A percentile compares a stretch with the other conserved stretches of the same genome.
phyloP scores from a whole-genome alignment of 768 basidiomycete species.

The Lepiota brunneoincarnata region DNA sequence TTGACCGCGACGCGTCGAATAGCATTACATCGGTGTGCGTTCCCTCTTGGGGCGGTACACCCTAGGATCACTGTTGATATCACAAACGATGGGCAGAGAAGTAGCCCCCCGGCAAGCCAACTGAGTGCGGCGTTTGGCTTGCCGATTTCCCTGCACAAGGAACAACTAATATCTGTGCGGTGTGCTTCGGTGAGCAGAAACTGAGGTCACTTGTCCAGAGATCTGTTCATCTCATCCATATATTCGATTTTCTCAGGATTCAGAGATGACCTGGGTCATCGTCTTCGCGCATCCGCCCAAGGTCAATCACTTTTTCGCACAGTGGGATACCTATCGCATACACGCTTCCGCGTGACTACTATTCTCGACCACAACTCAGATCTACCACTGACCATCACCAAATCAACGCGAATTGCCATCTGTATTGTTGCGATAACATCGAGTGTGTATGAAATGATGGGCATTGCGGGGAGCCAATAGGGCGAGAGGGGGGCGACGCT shows the following conservation, averaged over 20 bases:
- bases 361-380: too few species aligned
- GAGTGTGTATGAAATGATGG: too few species aligned
- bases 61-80: slow-evolving; percentile 60
- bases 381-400: too few species aligned
- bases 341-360: too few species aligned
- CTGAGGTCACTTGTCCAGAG: too few species aligned
- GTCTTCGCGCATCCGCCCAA: not conserved
- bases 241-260: slow-evolving; percentile 31
- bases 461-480: too few species aligned
- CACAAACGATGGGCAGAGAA: slow-evolving; percentile 58
- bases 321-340: slow-evolving; percentile 72
- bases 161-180: slow-evolving; percentile 43
- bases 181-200: slow-evolving; percentile 51
- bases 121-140: slow-evolving; percentile 55
- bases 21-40: slow-evolving; percentile 58
- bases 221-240: not conserved
- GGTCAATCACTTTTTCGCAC: not conserved
- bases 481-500: too few species aligned
- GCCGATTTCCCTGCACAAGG: slow-evolving; percentile 46
- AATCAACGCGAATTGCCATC: too few species aligned
- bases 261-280: slow-evolving; percentile 42
- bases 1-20: slow-evolving; percentile 58
- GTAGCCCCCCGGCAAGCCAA: slow-evolving; percentile 46
- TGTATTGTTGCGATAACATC: too few species aligned
- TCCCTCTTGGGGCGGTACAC: slow-evolving; percentile 41